Evolutionary conservation across 257 asterid genomes (phyloP), one percentile per base, ranked within the genome.

Genomic region (Salvia splendens): DNA sequence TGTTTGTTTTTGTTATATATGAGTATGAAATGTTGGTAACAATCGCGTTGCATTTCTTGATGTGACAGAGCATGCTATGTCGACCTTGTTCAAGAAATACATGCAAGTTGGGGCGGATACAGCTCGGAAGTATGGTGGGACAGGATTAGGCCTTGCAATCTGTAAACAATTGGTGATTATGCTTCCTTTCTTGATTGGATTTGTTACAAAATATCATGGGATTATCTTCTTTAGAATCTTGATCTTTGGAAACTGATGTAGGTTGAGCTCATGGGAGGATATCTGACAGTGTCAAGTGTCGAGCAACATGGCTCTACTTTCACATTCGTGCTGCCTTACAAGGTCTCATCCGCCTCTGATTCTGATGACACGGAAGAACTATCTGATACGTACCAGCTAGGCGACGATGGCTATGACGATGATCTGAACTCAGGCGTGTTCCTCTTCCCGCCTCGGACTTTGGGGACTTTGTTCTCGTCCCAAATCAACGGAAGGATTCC

Each of bases 211-310:
- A 11, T 6, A 45, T 24, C 30, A 24, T 24, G 3, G 49, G 5
- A 11, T 4, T 45, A 1, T 45, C 30, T 24, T 24, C 30, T 45
- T 12, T 11, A 45, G 49, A 45, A 45, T 45, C 15, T 45, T 54
- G 45, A 38, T 5, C 8, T 38, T 38, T 38, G 7, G 42, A 6
- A 38, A 5, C 7, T 38, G 8, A 3, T 38, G 8, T 40, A 40
- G 96, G 98, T 87, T 73, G 98, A 91, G 81, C 98, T 91, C 65
- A 91, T 91, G 98, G 98, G 98, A 8, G 98, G 98, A 70, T 84
- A 77, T 50, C 86, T 91, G 42, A 82, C 95, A 0, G 95, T 91
- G 32, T 81, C 88, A 5, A 89, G 96, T 71, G 75, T 74, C 54
- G 98, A 85, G 66, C 81, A 87, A 61, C 67, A 75, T 12, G 98